Conservation (phyloP, 495 filamentous ascomycete genomes). For the Lophium mytilinum region DNA sequence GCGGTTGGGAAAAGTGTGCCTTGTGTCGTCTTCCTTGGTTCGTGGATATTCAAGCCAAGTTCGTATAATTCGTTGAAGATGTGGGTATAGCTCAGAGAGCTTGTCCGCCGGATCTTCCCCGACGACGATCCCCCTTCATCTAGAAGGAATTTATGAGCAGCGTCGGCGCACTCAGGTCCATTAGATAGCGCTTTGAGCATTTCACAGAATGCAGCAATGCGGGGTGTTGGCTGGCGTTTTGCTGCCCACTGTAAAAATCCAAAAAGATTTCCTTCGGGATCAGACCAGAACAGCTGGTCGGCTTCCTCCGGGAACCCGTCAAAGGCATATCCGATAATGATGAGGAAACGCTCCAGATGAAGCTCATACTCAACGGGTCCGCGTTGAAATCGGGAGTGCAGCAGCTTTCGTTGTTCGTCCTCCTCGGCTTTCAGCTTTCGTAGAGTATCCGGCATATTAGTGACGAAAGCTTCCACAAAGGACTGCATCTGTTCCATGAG, state of each 20-base stretch:
- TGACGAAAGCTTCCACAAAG: constrained; percentile 83
- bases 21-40: constrained; percentile 50
- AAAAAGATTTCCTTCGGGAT: constrained; percentile 78
- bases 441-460: constrained; percentile 88
- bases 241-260: constrained; percentile 97
- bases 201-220: constrained; percentile 91
- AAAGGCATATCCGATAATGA: constrained; percentile 88
- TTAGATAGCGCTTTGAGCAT: constrained; percentile 80
- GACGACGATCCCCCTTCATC: constrained; percentile 71
- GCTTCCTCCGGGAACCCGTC: constrained; percentile 65
- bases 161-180: constrained; percentile 66
- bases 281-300: constrained; percentile 80
- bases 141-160: constrained; percentile 78
- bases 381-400: constrained; percentile 44
- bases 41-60: constrained; percentile 59
- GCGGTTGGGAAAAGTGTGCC: constrained; percentile 47
- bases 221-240: constrained; percentile 79
- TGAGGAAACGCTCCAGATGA: constrained; percentile 82
- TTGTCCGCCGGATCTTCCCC: constrained; percentile 66
- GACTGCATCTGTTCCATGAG: constrained; percentile 74
- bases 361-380: constrained; percentile 57
- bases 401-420: constrained; percentile 71
- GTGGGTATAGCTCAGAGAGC: constrained; percentile 80
- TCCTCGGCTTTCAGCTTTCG: constrained; percentile 80
- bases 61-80: constrained; percentile 84